Evolutionary conservation across 208 protist species (phyloP).

Genomic region (Porcisia hertigi): DNA sequence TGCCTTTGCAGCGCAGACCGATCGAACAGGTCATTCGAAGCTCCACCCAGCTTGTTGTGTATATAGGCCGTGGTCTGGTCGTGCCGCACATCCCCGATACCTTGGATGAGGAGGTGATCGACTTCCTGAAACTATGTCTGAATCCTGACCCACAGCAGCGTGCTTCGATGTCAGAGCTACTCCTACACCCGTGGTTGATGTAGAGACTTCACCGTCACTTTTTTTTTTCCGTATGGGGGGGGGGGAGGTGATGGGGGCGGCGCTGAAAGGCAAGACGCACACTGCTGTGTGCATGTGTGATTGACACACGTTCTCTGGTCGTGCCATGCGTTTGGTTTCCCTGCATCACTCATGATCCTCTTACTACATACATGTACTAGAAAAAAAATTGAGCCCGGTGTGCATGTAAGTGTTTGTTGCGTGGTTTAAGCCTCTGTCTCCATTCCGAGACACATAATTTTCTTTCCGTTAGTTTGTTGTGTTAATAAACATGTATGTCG

Average conservation of each 20-base stretch:
- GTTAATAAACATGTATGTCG: no score
- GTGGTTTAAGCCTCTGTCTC: no score
- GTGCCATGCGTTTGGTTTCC: constrained; percentile 1
- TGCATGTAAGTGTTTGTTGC: not conserved
- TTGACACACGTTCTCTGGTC: not conserved
- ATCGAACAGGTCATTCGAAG: constrained; percentile 37
- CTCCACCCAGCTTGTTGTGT: constrained; percentile 33
- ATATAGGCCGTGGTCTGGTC: constrained; percentile 39
- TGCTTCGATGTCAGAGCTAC: constrained; percentile 39
- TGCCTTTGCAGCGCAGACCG: constrained; percentile 1
- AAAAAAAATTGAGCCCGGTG: not conserved
- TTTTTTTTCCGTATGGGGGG: constrained; percentile 4
- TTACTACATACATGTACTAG: not conserved
- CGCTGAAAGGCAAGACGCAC: not conserved
- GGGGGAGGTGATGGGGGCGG: not conserved
- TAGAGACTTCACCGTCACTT: constrained; percentile 8
- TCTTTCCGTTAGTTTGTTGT: no score
- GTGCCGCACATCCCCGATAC: constrained; percentile 41
- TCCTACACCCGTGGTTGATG: constrained; percentile 55
- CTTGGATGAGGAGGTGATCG: constrained; percentile 42
- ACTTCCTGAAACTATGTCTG: constrained; percentile 49
- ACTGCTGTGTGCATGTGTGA: not conserved
- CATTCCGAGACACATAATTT: no score
- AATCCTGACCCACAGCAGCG: constrained; percentile 40
- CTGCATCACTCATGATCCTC: constrained; percentile 2